phyloP scores from a whole-genome alignment of 176 grass and related monocot genomes.

The Phoenix dactylifera region DNA sequence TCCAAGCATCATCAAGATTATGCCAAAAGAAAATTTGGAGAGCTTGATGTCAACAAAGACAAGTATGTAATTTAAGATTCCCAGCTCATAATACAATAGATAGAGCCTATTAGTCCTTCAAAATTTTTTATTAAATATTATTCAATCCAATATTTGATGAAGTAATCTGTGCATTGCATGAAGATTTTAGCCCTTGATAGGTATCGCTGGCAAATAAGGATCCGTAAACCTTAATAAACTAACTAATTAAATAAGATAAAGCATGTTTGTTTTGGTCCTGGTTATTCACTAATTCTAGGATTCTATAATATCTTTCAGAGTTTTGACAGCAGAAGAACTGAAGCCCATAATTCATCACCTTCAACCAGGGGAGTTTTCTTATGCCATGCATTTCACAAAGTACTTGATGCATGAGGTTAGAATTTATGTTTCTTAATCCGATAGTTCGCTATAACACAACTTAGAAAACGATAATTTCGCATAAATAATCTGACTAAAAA shows the following conservation, averaged over 20 bases:
- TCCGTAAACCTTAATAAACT: too few relatives aligned
- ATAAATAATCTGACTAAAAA: too few relatives aligned
- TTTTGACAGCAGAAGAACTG: slow-evolving; percentile 34
- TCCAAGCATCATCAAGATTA: not conserved
- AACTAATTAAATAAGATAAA: too few relatives aligned
- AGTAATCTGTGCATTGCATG: not conserved
- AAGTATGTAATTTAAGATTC: slow-evolving; percentile 5
- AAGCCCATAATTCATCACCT: slow-evolving; percentile 25
- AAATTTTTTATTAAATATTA: too few relatives aligned
- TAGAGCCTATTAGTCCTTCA: too few relatives aligned
- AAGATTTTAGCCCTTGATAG: not conserved
- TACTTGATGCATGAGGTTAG: slow-evolving; percentile 26
- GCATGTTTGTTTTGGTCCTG: too few relatives aligned
- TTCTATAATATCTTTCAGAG: slow-evolving; percentile 2
- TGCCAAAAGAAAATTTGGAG: slow-evolving; percentile 19
- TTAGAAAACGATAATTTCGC: too few relatives aligned
- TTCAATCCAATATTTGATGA: too few relatives aligned
- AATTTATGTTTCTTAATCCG: not conserved
- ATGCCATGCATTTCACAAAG: slow-evolving; percentile 16
- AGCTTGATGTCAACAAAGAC: slow-evolving; percentile 33
- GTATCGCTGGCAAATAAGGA: too few relatives aligned
- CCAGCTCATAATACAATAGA: too few relatives aligned
- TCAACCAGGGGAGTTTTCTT: slow-evolving; percentile 26
- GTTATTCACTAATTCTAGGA: too few relatives aligned
- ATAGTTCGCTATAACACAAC: not conserved